Evolutionary conservation across 2,329 filamentous ascomycete species (phyloP).

Genomic region (Bipolaris bicolor): DNA sequence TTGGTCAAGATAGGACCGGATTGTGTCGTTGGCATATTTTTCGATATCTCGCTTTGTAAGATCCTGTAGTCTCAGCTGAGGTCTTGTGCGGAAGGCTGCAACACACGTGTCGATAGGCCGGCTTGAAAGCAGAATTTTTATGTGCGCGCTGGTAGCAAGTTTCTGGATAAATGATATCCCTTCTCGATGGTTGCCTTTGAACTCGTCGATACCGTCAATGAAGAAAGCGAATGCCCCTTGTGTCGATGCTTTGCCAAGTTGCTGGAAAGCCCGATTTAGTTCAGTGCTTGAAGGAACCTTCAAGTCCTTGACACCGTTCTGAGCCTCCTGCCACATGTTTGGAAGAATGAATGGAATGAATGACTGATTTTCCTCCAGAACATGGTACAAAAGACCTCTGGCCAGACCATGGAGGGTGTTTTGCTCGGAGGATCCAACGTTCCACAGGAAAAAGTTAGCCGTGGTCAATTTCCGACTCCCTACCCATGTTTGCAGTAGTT

Average conservation of each 20-base stretch:
- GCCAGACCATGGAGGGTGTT: conserved; percentile 2
- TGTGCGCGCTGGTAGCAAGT: not conserved
- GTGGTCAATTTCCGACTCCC: not conserved
- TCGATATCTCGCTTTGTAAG: not conserved
- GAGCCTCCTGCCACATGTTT: conserved; percentile 4
- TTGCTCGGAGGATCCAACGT: not conserved
- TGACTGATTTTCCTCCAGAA: not conserved
- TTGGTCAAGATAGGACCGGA: not conserved
- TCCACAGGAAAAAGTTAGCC: conserved; percentile 2
- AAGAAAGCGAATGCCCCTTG: not conserved
- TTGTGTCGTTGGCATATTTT: not conserved
- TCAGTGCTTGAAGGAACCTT: not conserved
- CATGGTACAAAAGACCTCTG: not conserved
- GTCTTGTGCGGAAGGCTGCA: not conserved
- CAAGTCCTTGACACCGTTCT: not conserved
- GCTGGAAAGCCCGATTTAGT: not conserved
- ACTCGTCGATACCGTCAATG: conserved; percentile 7
- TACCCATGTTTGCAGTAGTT: not conserved
- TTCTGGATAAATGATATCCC: not conserved
- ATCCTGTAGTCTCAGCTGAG: not conserved
- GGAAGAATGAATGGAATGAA: not conserved
- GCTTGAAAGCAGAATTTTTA: conserved; percentile 1
- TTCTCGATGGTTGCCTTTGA: not conserved
- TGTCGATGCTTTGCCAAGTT: not conserved
- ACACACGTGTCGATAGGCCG: not conserved